Base-by-base conservation (phyloP, 768 basidiomycete species). In the Crepidotus variabilis region DNA sequence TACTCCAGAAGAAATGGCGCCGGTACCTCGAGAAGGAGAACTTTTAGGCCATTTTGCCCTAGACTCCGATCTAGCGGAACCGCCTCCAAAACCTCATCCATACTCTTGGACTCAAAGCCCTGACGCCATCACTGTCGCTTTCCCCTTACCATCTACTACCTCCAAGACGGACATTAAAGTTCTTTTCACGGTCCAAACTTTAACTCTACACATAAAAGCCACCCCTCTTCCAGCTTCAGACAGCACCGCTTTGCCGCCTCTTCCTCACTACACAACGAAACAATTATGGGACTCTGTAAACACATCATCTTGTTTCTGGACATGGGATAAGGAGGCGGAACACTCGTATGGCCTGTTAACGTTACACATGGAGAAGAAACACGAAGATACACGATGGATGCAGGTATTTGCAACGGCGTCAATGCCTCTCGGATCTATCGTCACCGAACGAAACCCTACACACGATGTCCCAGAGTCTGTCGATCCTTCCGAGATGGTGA, bases 41-140 rank as follows among this genome's bases (percentile, higher is more conserved):
- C 77, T 74, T 57, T 67, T 87, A 47, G 83, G 86, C 58, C 60
- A 66, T 4, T 61, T 39, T 21, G 28, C 45, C 34, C 43, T 55
- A 23, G 43, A 23, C 36, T 22, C 14, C 22, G 46, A 52, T 45
- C 50, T 55, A n/a, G 14, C 63, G 6, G 65, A 70, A 18, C 64
- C 66, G 22, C 73, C 73, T 1, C 67, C 70, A 9, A 86, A 78
- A 60, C 90, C 88, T 2, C 83, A 84, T 23, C 89, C 94, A 0
- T 98, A 94, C 70, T 92, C 92, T 1, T 99, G 96, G 96, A 91
- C 86, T 0, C 96, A 99, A 66, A 86, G 88, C 3, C 69, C 83
- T 0, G 92, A 94, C 67, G 83, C 90, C 0, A 75, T 98, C 50
- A 94, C 91, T 0, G 71, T 98, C 45, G 87, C 86, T 0, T 86